Conservation (phyloP, 192 early-diverging fungal species). For the Anaeromyces robustus region DNA sequence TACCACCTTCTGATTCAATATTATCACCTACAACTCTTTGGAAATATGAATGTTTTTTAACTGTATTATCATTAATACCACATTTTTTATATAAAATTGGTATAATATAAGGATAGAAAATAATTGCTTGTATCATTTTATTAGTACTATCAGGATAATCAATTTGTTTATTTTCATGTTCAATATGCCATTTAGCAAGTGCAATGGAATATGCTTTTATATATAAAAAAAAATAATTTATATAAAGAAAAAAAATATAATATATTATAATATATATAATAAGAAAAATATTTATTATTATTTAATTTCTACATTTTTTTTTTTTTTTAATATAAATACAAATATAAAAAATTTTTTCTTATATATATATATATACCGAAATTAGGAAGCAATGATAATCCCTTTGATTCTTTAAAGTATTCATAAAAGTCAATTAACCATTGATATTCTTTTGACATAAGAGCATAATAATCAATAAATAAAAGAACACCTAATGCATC, state of each 20-base stretch:
- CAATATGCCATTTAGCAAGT: slow-evolving; percentile 60
- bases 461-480: slow-evolving; percentile 71
- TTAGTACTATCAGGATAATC: neutral
- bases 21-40: neutral
- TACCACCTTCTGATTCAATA: neutral
- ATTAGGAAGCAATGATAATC: neutral
- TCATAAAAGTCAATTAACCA: slow-evolving; percentile 24
- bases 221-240: slow-evolving; percentile 23
- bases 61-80: neutral
- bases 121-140: neutral
- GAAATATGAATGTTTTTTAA: neutral
- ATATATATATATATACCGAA: neutral
- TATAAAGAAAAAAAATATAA: neutral
- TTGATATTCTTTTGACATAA: slow-evolving; percentile 57
- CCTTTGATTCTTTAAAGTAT: slow-evolving; percentile 2
- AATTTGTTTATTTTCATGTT: slow-evolving; percentile 14
- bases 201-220: slow-evolving; percentile 66
- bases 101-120: neutral
- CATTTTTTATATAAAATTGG: neutral
- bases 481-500: slow-evolving; percentile 64
- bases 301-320: slow-evolving; percentile 12
- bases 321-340: slow-evolving; percentile 5
- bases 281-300: slow-evolving; percentile 19
- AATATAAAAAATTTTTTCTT: neutral
- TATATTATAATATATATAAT: slow-evolving; percentile 18